Evolutionary conservation across 495 filamentous ascomycete species (phyloP).

Genomic region (Symbiotaphrina buchneri): DNA sequence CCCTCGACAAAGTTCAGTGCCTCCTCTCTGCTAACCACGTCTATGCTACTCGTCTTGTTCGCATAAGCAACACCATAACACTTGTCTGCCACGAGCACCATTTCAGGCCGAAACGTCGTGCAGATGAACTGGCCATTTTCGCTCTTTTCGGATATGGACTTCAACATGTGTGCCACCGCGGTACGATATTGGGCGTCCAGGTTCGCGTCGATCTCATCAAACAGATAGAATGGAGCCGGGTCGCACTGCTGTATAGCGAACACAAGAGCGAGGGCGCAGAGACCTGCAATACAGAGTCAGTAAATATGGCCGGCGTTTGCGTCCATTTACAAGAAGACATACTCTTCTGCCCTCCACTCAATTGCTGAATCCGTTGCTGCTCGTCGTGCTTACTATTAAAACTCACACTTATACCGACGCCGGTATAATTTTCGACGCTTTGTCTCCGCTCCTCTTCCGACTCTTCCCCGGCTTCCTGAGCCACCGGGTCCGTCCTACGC

Average conservation of each 20-base stretch:
- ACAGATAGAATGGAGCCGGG: slow-evolving; percentile 94
- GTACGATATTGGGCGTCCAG: slow-evolving; percentile 94
- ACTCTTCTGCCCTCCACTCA: slow-evolving; percentile 97
- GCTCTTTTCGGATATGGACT: slow-evolving; percentile 36
- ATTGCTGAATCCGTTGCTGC: slow-evolving; percentile 91
- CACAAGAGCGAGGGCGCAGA: slow-evolving; percentile 85
- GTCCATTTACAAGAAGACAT: slow-evolving; percentile 13
- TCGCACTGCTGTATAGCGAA: slow-evolving; percentile 98
- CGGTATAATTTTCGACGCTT: slow-evolving; percentile 86
- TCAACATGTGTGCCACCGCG: slow-evolving; percentile 71
- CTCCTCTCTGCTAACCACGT: slow-evolving; percentile 68
- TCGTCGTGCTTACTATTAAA: slow-evolving; percentile 98
- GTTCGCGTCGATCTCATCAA: slow-evolving; percentile 98
- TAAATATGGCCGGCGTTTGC: slow-evolving; percentile 1
- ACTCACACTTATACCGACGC: slow-evolving; percentile 92
- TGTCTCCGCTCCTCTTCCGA: slow-evolving; percentile 33
- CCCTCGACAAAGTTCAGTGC: slow-evolving; percentile 89
- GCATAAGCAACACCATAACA: slow-evolving; percentile 92
- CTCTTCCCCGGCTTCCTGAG: slow-evolving; percentile 42
- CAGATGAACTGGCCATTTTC: slow-evolving; percentile 33
- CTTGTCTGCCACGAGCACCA: slow-evolving; percentile 86
- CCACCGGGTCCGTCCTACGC: slow-evolving; percentile 54
- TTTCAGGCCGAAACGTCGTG: slow-evolving; percentile 95
- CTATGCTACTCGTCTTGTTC: slow-evolving; percentile 81
- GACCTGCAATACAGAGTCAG: slow-evolving; percentile 24